These are phyloP conservation scores for Cyberlindnera sargentensis DNA, from an alignment of 805 yeast species.

Conservation along the genomic window DNA sequence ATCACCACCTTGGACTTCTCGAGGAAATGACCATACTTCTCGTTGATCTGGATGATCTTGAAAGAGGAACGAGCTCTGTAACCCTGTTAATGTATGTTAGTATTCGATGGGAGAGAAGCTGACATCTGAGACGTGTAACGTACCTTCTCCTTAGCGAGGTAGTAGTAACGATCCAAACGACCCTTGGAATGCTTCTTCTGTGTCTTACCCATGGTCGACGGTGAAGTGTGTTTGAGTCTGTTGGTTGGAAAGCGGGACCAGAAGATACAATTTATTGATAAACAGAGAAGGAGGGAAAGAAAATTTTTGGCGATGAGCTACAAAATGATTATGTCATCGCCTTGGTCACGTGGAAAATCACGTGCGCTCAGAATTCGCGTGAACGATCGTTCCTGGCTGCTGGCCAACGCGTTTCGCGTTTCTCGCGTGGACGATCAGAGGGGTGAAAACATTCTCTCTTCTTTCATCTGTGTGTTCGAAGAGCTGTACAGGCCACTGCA, in stretches of 20 bases:
- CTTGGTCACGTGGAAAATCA: no score
- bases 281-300: not conserved
- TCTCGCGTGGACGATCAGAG: no score
- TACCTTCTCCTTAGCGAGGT: constrained; percentile 86
- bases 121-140: not conserved
- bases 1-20: constrained; percentile 94
- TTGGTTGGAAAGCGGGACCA: not conserved
- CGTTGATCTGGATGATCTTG: constrained; percentile 90
- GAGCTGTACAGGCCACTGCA: no score
- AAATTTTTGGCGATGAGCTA: constrained; percentile 7
- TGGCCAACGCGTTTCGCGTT: no score
- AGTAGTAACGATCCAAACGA: constrained; percentile 97
- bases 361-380: no score
- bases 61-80: constrained; percentile 98
- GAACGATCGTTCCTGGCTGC: no score
- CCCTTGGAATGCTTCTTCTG: constrained; percentile 97
- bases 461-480: no score
- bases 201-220: constrained; percentile 65
- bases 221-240: no score
- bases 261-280: not conserved
- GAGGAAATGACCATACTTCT: constrained; percentile 90
- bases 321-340: not conserved
- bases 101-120: not conserved
- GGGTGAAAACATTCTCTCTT: no score
- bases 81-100: constrained; percentile 37